Base-by-base conservation (phyloP, 1,139 yeast genomes). In the Taphrina confusa region DNA sequence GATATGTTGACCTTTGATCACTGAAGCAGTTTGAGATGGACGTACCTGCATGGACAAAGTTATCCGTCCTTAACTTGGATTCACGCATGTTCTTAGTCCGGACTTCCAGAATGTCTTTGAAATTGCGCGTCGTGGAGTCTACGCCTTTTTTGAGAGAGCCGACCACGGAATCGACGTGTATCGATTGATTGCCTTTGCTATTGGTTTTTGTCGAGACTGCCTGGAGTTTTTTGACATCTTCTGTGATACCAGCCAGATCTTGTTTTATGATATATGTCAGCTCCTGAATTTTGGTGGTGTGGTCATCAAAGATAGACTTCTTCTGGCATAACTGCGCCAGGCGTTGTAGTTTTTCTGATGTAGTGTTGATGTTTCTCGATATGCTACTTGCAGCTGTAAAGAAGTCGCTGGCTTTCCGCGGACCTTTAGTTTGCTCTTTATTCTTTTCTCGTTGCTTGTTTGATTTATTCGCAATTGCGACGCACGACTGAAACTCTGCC, bases 271-370 rank as follows among this genome's bases (percentile, higher is more conserved):
- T 87, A 70, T 86, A 88, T 0, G 98, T 90, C 66, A 94, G 77
- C 72, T 92, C 97, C 18, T 92, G 88, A 64, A 94, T 88, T 71
- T 92, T 98, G 30, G 87, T 84, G 0, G 98, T 97, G 67, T 87
- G 84, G 72, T 94, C 98, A 70, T 91, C 96, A 68, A 92, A 88
- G 69, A 92, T 74, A n/a, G 97, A 95, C 71, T 90, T 91, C 67
- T 91, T 78, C 71, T 86, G 88, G 8, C 98, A 97, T 65, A 92
- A 69, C 64, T 73, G 74, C 1, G 98, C 96, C 56, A 92, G 77
- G 67, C 90, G 85, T 52, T 87, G 83, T 63, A 94, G 78, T 68
- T 90, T 77, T 62, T 84, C 90, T 1, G 97, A 91, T n/a, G 94
- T 89, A 63, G 83, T 85, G 16, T 90, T 85, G 61, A 92, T 89